phyloP scores from a whole-genome alignment of 192 early-diverging fungal genomes.

The Cetraspora pellucida region DNA sequence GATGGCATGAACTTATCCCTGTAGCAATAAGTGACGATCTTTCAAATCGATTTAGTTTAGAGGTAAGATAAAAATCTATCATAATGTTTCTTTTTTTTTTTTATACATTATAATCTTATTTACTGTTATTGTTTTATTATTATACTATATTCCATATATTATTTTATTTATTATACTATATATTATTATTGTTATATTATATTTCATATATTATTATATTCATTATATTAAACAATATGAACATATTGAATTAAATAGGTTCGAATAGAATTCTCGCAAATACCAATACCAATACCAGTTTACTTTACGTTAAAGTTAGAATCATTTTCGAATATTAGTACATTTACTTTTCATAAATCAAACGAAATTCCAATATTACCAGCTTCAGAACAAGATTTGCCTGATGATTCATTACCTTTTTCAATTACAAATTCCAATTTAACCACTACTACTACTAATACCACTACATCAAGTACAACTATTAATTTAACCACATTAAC shows the following conservation, averaged over 20 bases:
- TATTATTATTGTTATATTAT: background rate
- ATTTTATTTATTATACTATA: background rate
- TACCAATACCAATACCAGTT: background rate
- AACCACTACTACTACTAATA: background rate
- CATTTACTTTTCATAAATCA: background rate
- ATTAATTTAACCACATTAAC: background rate
- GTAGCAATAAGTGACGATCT: background rate
- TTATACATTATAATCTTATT: no score
- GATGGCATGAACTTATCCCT: background rate
- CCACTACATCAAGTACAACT: background rate
- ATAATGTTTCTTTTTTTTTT: no score
- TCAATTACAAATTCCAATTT: background rate
- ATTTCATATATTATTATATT: background rate
- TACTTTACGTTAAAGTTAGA: constrained; percentile 4
- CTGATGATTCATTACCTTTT: background rate
- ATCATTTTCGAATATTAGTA: background rate
- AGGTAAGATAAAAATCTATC: background rate
- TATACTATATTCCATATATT: no score
- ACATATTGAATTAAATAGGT: background rate
- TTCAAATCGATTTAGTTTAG: background rate
- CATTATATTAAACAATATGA: no score
- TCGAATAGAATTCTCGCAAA: background rate
- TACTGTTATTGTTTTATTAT: no score
- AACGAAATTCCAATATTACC: background rate
- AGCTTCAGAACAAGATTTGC: background rate